A percentile compares a stretch with the other conserved stretches of the same genome.
These are phyloP conservation scores for Linum tenue DNA, from an alignment of 345 rosid species.

Conservation along the genomic window DNA sequence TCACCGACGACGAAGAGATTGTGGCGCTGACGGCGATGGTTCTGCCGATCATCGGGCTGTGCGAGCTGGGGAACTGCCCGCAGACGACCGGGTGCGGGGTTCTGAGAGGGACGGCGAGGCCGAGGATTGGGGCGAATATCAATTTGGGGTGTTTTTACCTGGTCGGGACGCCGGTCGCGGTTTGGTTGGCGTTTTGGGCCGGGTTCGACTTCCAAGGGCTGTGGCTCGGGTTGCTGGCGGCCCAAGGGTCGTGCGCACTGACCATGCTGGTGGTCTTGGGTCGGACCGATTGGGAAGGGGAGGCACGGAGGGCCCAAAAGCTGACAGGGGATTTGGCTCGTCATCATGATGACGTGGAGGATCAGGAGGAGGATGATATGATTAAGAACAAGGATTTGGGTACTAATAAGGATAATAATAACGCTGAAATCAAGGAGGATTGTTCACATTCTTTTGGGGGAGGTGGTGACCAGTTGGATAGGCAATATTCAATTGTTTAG, in stretches of 20 bases:
- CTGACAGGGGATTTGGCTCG: constrained; percentile 25
- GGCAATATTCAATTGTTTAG: too few species aligned
- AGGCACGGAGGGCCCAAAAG: constrained; percentile 48
- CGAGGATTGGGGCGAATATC: constrained; percentile 71
- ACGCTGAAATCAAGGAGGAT: neutral
- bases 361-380: neutral
- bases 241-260: constrained; percentile 62
- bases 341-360: too few species aligned
- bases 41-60: constrained; percentile 65
- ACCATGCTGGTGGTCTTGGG: constrained; percentile 52
- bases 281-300: constrained; percentile 56
- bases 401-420: neutral
- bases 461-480: too few species aligned
- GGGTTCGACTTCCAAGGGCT: constrained; percentile 64
- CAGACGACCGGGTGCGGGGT: constrained; percentile 45
- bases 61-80: too few species aligned
- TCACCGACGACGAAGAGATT: constrained; percentile 56
- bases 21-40: constrained; percentile 51
- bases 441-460: too few species aligned
- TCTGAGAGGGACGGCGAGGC: constrained; percentile 74
- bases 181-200: constrained; percentile 47
- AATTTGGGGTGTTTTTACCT: constrained; percentile 76
- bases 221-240: constrained; percentile 80
- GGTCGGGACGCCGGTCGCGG: constrained; percentile 74
- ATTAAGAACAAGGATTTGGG: neutral